phyloP scores from a whole-genome alignment of 176 grass and related monocot species.

The Oryza nivara region DNA sequence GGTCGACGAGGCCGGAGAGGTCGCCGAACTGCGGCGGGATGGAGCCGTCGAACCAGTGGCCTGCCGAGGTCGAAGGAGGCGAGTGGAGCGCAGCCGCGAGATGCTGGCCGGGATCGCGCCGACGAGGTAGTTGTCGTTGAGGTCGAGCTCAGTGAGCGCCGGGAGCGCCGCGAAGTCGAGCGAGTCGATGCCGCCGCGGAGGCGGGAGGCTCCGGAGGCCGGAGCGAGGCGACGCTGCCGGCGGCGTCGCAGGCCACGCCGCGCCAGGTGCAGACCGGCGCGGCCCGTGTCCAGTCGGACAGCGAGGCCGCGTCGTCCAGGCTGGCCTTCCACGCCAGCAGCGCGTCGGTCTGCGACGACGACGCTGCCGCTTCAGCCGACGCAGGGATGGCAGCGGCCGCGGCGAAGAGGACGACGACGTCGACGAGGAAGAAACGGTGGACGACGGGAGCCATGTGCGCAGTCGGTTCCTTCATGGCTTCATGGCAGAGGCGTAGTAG shows the following conservation, averaged over 20 bases:
- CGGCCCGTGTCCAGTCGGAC: conserved; percentile 46
- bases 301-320: conserved; percentile 39
- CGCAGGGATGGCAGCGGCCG: neutral
- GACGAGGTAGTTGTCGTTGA: conserved; percentile 54
- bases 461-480: no score
- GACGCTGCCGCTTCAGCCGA: neutral
- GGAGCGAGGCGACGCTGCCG: conserved; percentile 43
- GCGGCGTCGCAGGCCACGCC: conserved; percentile 51
- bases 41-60: conserved; percentile 48
- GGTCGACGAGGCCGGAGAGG: conserved; percentile 56
- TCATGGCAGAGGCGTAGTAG: no score
- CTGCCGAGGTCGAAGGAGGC: conserved; percentile 54
- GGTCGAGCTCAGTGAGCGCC: conserved; percentile 48
- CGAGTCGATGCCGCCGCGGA: conserved; percentile 45
- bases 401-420: no score
- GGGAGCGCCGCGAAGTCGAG: conserved; percentile 51
- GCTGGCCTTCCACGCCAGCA: conserved; percentile 68
- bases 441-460: no score
- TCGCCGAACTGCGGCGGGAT: conserved; percentile 71
- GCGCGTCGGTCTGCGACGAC: conserved; percentile 36
- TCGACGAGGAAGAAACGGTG: no score
- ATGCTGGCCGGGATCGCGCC: conserved; percentile 62
- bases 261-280: conserved; percentile 52
- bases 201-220: conserved; percentile 31
- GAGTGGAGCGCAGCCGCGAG: conserved; percentile 47